Evolutionary conservation across 108 stramenopile species (phyloP), one percentile per base, ranked within the genome.

Genomic region (Parietichytrium sp.): DNA sequence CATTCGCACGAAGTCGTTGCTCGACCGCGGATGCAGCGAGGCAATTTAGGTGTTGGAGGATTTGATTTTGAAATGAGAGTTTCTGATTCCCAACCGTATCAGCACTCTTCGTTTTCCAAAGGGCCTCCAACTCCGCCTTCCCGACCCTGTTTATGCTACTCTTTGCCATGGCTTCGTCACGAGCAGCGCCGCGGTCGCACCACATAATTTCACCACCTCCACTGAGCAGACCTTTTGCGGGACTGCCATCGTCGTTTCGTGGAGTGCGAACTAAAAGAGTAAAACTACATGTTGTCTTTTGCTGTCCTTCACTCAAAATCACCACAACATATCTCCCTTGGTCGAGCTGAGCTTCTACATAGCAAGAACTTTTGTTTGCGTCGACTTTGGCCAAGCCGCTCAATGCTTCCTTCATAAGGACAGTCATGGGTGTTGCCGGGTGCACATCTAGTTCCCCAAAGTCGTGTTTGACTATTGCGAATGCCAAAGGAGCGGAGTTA

Each of bases 281-380:
- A n/a, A 72, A 33, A 45, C 61, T 31, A 72, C 61, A 18, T 45
- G 20, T 72, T 10, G 36, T 6, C 61, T 42, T 2, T 16, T 25
- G 15, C 61, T 10, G 15, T 72, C 61, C 10, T 72, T n/a, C n/a
- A n/a, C n/a, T 42, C 10, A 72, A 12, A 6, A 72, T 42, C 23
- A 72, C 20, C 10, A 72, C 20, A 15, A 72, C 61, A 45, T 72
- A 72, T 20, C 20, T 72, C n/a, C 61, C 61, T 25, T 42, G 61
- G 15, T n/a, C 10, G 38, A 72, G 25, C 10, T 16, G 13, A n/a
- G 45, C 33, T 72, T 72, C 61, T 2, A 27, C 38, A 16, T 33
- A 45, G 10, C 38, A 36, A 10, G 61, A 72, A 25, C 10, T 23
- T 25, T 72, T 31, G 3, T 72, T 45, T 23, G 25, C 20, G 20